A percentile compares a stretch with the other conserved stretches of the same genome.
Evolutionary conservation across 805 yeast genomes (phyloP).

Genomic region (Starmerella geochares): DNA sequence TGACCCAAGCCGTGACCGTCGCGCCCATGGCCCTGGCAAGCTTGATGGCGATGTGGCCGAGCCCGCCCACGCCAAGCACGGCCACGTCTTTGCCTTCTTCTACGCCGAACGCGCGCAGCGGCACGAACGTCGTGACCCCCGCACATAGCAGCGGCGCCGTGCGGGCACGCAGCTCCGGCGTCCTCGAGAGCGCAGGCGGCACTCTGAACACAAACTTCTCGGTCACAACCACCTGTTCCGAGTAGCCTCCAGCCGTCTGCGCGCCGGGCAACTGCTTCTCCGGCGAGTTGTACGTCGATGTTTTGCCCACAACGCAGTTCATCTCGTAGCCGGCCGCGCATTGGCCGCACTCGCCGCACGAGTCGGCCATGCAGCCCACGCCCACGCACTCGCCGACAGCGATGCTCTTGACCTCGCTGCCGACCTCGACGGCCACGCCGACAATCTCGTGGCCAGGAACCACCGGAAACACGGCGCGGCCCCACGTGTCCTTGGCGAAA

Average conservation of each 20-base stretch:
- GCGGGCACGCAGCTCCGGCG: constrained; percentile 32
- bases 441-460: constrained; percentile 44
- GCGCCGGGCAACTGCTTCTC: constrained; percentile 45
- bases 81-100: constrained; percentile 48
- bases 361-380: constrained; percentile 57
- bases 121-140: constrained; percentile 63
- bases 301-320: constrained; percentile 41
- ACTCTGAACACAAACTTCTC: constrained; percentile 55
- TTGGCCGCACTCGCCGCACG: constrained; percentile 53
- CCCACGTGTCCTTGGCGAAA: constrained; percentile 45
- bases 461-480: constrained; percentile 30
- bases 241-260: constrained; percentile 48
- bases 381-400: constrained; percentile 69
- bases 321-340: constrained; percentile 48
- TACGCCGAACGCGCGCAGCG: constrained; percentile 41
- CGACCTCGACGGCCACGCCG: constrained; percentile 38
- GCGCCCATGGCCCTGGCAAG: constrained; percentile 56
- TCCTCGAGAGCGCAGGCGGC: constrained; percentile 41
- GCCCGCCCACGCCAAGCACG: constrained; percentile 55
- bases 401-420: constrained; percentile 42
- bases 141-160: constrained; percentile 74
- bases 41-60: constrained; percentile 54
- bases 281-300: constrained; percentile 41
- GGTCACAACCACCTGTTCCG: constrained; percentile 35
- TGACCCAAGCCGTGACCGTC: constrained; percentile 49